Evolutionary conservation across 495 filamentous ascomycete species (phyloP).

Genomic region (Collariella sp.): DNA sequence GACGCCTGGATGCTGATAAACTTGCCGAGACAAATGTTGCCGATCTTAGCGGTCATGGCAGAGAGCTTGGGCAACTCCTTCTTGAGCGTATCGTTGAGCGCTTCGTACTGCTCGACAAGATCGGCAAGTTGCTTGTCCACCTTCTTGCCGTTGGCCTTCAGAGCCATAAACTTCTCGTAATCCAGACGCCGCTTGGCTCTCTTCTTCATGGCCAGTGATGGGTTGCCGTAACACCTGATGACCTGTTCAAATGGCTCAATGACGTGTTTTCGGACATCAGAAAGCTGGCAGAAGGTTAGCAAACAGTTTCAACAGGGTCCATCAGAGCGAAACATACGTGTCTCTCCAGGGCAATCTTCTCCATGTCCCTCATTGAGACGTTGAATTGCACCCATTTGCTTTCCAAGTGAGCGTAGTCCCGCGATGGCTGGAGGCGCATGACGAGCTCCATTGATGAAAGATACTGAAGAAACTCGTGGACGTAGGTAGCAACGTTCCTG

Average conservation of each 20-base stretch:
- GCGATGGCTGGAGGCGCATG: slow-evolving; percentile 48
- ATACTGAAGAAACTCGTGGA: slow-evolving; percentile 64
- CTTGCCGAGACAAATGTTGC: slow-evolving; percentile 68
- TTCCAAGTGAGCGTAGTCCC: slow-evolving; percentile 67
- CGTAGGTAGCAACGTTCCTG: slow-evolving; percentile 54
- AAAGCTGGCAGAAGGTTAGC: slow-evolving; percentile 45
- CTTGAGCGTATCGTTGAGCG: slow-evolving; percentile 85
- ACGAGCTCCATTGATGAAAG: slow-evolving; percentile 60
- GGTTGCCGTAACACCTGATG: slow-evolving; percentile 70
- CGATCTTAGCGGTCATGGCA: slow-evolving; percentile 63
- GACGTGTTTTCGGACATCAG: slow-evolving; percentile 66
- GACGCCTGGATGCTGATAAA: slow-evolving; percentile 72
- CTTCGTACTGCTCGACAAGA: slow-evolving; percentile 75
- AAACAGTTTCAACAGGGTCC: neutral
- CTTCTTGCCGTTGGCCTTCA: slow-evolving; percentile 64
- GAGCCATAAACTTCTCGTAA: slow-evolving; percentile 56
- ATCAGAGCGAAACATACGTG: slow-evolving; percentile 53
- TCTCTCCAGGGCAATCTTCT: slow-evolving; percentile 65
- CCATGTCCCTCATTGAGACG: slow-evolving; percentile 70
- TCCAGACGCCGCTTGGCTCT: slow-evolving; percentile 82
- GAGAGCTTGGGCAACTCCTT: slow-evolving; percentile 87
- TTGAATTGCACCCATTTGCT: slow-evolving; percentile 85
- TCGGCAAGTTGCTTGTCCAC: slow-evolving; percentile 73
- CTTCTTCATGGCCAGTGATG: slow-evolving; percentile 81
- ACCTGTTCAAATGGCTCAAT: slow-evolving; percentile 80